Percentiles rank a stretch among this genome's conserved stretches.
Evolutionary conservation across 805 yeast genomes (phyloP).

Genomic region (Saccharomyces cerevisiae): DNA sequence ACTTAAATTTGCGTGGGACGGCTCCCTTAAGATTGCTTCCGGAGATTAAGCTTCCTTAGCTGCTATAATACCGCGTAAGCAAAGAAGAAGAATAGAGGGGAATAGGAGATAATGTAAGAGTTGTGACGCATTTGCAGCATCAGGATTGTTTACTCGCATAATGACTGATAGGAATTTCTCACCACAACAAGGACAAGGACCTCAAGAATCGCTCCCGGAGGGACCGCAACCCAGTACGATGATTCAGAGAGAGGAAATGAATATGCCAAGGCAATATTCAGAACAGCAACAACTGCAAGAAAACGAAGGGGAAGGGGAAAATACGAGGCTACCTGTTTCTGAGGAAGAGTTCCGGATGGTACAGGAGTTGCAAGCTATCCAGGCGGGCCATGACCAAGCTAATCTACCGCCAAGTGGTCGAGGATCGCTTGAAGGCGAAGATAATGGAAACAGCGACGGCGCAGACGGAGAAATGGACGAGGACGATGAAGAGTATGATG

Average conservation of each 20-base stretch:
- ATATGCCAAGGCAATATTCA: constrained; percentile 2
- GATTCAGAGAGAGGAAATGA: not conserved
- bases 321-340: not conserved
- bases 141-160: not conserved
- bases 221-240: not conserved
- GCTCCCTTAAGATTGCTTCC: not conserved
- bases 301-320: not conserved
- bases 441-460: not conserved
- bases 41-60: not conserved
- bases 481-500: constrained; percentile 38
- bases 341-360: not conserved
- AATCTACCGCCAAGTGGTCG: not conserved
- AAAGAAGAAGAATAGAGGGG: not conserved
- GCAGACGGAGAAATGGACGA: not conserved
- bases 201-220: not conserved
- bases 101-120: not conserved
- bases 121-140: not conserved
- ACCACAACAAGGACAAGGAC: not conserved
- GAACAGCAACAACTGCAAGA: constrained; percentile 6
- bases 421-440: not conserved
- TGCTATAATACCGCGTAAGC: not conserved
- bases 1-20: not conserved
- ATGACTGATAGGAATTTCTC: not conserved
- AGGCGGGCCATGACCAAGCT: not conserved
- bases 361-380: not conserved